phyloP scores from a whole-genome alignment of 305 asterid genomes.

The Withania somnifera region DNA sequence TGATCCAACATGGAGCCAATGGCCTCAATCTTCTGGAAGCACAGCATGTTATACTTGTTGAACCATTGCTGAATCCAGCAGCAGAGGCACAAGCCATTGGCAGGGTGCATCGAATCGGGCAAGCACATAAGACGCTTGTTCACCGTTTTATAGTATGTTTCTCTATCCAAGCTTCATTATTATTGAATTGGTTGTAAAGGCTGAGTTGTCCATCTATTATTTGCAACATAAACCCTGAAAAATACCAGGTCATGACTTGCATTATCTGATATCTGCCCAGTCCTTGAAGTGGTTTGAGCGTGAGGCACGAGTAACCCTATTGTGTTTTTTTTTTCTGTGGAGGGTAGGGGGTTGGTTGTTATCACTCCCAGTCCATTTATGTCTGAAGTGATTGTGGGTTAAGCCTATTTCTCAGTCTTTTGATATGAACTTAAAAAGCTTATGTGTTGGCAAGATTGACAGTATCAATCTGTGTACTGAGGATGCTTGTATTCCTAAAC shows the following conservation, averaged over 20 bases:
- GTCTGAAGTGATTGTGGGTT: neutral
- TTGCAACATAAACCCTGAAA: neutral
- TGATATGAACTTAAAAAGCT: neutral
- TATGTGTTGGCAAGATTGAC: neutral
- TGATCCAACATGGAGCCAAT: constrained; percentile 91
- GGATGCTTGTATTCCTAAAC: neutral
- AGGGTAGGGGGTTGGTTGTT: too few species aligned
- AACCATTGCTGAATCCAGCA: constrained; percentile 93
- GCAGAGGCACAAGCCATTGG: constrained; percentile 99
- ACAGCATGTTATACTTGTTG: constrained; percentile 88
- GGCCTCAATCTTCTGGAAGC: constrained; percentile 97
- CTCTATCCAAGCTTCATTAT: neutral
- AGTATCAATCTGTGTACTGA: neutral
- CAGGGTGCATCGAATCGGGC: constrained; percentile 96
- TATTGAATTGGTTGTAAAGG: neutral
- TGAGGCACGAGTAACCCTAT: neutral
- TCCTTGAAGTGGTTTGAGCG: neutral
- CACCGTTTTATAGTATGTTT: constrained; percentile 85
- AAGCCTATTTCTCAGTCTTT: neutral
- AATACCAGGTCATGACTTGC: neutral
- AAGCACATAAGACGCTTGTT: constrained; percentile 68
- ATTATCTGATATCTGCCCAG: neutral
- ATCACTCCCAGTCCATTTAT: neutral
- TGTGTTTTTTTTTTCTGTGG: too few species aligned
- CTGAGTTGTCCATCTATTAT: neutral